Evolutionary conservation across 768 basidiomycete genomes (phyloP).

Genomic region (Xerocomellus intermedius): DNA sequence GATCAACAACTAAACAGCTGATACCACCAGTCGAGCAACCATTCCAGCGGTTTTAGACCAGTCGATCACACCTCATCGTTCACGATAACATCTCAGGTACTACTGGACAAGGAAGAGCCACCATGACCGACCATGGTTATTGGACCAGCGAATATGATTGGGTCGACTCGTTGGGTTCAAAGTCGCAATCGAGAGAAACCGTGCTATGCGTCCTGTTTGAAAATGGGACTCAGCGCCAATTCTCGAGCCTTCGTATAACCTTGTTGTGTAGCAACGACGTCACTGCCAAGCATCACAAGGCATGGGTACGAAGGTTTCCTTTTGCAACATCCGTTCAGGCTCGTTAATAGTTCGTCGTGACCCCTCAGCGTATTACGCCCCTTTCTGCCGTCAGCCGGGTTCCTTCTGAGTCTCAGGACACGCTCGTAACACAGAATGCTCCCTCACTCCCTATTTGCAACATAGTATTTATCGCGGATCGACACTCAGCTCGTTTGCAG

Average conservation of each 20-base stretch:
- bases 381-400: background rate
- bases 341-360: background rate
- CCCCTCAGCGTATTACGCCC: background rate
- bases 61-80: background rate
- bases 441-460: constrained; percentile 1
- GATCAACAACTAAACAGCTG: background rate
- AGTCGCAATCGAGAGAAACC: background rate
- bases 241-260: constrained; percentile 3
- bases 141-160: constrained; percentile 10
- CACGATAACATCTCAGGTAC: too few species aligned
- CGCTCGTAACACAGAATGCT: background rate
- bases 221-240: background rate
- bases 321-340: background rate
- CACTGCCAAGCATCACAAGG: background rate
- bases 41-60: background rate
- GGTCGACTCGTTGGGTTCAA: background rate
- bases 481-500: background rate
- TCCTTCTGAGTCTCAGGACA: background rate
- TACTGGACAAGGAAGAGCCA: background rate
- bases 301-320: background rate
- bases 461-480: background rate
- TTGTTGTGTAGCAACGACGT: background rate
- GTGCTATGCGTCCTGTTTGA: constrained; percentile 5
- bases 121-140: background rate
- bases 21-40: background rate